Evolutionary conservation across 2,329 filamentous ascomycete species (phyloP), one percentile per base, ranked within the genome.

Genomic region (Phialocephala sp.): DNA sequence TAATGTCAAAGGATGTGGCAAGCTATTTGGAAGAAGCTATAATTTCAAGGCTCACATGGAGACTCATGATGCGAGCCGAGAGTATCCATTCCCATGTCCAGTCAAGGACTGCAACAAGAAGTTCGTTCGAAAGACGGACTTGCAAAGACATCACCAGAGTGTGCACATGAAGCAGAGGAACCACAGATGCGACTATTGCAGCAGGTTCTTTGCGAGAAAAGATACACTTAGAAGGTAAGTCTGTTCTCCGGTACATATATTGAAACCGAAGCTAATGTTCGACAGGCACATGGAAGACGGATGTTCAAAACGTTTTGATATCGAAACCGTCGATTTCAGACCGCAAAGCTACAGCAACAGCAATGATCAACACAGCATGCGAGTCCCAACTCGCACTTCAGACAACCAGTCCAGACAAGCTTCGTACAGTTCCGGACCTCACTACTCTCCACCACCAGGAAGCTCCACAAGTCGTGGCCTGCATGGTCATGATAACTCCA

Each of bases 21-120:
- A 90, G 76, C 85, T 90, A 18, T 97, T 97, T 76, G 92, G 91
- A 70, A 84, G 93, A 68, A 90, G 87, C 73, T 96, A 94, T 80
- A 97, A 97, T 79, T 92, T 89, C 80, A 93, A 91, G 74, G 91
- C 92, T 36, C 93, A 97, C 76, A 85, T 94, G 84, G 90, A 94
- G 74, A 94, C 89, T 0, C 93, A 97, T 75, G 88, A 95, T 74
- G 88, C 91, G 15, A 84, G 86, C 66, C 84, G 90, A 64, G 86
- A 87, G 72, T 91, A 91, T 72, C 88, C 89, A 0, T 90, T 92
- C 73, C 82, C 84, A 1, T 97, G 93, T 77, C 80, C 80, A 1
- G 80, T 87, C 36, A 77, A 83, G 2, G 85, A 84, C 60, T 97
- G 93, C 78, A 83, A 80, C 70, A 92, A 90, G 79, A 86, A 87